Base-by-base conservation (phyloP, 2,329 filamentous ascomycete species). In the Exophiala sp. region DNA sequence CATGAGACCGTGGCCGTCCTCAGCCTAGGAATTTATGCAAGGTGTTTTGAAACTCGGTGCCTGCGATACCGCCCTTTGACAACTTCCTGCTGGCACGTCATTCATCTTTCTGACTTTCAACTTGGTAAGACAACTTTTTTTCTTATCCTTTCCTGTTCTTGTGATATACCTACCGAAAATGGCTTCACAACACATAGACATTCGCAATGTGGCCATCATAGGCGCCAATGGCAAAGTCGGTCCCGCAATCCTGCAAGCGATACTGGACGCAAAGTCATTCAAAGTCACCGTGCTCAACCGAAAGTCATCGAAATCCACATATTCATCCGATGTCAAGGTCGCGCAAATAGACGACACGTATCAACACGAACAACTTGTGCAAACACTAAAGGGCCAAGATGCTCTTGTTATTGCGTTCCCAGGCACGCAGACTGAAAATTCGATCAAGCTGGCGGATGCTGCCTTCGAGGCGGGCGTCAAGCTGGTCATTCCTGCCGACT, bases 381-480 rank as follows among this genome's bases (percentile, higher is more conserved):
- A 44, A 29, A 39, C 46, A 24, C 24, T 54, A 14, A 6, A 21
- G 14, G 45, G 39, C 32, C 51, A 54, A 20, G 45, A 54, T 38
- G 51, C 51, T 11, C 35, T 54, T 18, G 38, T 54, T 5, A 48
- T 54, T 35, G 36, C 51, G 18, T 54, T 54, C 32, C 12, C 45
- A 10, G 51, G 51, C 21, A 36, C 51, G 12, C 45, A 43, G 21
- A 54, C 38, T 24, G 39, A 49, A 12, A 44, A 42, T 29, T 54
- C 51, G n/a, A 54, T 54, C 38, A 54, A 50, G 41, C 29, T 54
- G 10, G 46, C 51, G 10, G 43, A 54, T 39, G 51, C 51, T 14
- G 51, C 51, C 7, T 50, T 54, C 38, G 51, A 54, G 32, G 46
- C 51, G 1, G 46, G 51, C 29, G 33, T 54, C 11, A 49, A 45